Evolutionary conservation across 2,329 filamentous ascomycete species (phyloP).

Genomic region (Fusarium oxysporum): DNA sequence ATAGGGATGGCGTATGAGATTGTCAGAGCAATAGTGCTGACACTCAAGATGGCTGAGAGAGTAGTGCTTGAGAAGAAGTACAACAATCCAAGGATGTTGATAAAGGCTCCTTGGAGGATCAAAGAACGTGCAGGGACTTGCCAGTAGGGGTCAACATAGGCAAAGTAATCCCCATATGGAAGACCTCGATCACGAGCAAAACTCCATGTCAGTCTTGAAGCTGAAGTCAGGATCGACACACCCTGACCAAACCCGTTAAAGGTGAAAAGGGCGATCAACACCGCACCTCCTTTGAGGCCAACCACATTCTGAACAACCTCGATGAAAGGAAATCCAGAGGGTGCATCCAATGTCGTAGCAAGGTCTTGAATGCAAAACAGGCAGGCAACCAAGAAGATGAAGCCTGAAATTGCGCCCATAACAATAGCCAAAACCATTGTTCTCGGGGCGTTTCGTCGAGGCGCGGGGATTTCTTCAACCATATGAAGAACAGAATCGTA

Average conservation of each 20-base stretch:
- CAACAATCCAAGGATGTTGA: slow-evolving; percentile 60
- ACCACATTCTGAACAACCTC: slow-evolving; percentile 55
- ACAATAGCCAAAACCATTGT: slow-evolving; percentile 64
- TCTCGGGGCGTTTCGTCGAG: slow-evolving; percentile 60
- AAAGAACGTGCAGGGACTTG: slow-evolving; percentile 64
- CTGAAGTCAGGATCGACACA: slow-evolving; percentile 62
- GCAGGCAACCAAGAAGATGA: slow-evolving; percentile 63
- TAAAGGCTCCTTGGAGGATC: slow-evolving; percentile 60
- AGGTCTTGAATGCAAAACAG: slow-evolving; percentile 63
- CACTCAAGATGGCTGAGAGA: slow-evolving; percentile 63
- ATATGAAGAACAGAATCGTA: slow-evolving; percentile 70
- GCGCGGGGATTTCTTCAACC: slow-evolving; percentile 66
- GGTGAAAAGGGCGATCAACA: slow-evolving; percentile 63
- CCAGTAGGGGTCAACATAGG: slow-evolving; percentile 59
- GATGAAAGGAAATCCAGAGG: slow-evolving; percentile 60
- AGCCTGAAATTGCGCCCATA: slow-evolving; percentile 59
- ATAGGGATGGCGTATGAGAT: slow-evolving; percentile 64
- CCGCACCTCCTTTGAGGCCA: slow-evolving; percentile 53
- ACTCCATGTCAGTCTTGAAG: slow-evolving; percentile 64
- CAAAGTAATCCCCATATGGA: slow-evolving; percentile 59
- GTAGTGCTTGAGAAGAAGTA: slow-evolving; percentile 66
- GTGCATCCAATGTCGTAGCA: slow-evolving; percentile 53
- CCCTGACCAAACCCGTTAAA: slow-evolving; percentile 67
- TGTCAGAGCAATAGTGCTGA: slow-evolving; percentile 67
- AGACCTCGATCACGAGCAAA: slow-evolving; percentile 64